phyloP scores from a whole-genome alignment of 2,329 filamentous ascomycete genomes.

The Teratosphaeria gauchensis region DNA sequence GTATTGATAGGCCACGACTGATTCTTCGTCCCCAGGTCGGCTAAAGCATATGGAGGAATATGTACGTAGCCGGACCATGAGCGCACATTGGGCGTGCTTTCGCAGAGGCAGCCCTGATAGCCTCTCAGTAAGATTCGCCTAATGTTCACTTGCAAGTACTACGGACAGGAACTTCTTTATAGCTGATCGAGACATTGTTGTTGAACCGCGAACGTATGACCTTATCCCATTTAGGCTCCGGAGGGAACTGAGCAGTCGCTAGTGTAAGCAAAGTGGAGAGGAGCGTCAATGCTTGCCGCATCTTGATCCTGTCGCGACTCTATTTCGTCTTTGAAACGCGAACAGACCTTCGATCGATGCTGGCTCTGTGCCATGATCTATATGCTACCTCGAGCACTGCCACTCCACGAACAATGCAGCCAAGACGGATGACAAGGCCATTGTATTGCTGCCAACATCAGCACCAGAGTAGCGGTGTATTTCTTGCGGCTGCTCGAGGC shows the following conservation, averaged over 20 bases:
- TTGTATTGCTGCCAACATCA: no score
- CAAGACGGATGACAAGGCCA: no score
- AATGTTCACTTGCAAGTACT: background rate
- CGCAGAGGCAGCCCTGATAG: constrained; percentile 31
- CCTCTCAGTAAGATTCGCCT: background rate
- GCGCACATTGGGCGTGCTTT: constrained; percentile 43
- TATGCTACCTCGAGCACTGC: no score
- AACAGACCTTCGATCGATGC: no score
- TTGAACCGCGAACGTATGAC: constrained; percentile 1
- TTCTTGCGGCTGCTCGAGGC: no score
- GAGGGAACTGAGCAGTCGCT: constrained; percentile 6
- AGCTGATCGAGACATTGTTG: constrained; percentile 10
- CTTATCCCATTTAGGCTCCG: constrained; percentile 4
- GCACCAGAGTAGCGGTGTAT: no score
- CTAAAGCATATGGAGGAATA: constrained; percentile 34
- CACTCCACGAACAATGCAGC: no score
- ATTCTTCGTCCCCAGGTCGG: constrained; percentile 30
- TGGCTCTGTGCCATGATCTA: no score
- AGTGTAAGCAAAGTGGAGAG: background rate
- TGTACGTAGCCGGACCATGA: constrained; percentile 37
- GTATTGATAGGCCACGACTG: constrained; percentile 20
- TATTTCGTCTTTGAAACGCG: no score
- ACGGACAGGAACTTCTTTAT: constrained; percentile 5
- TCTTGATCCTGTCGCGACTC: background rate
- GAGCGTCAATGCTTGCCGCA: background rate